These are phyloP conservation scores for Gossypium bickii DNA, from an alignment of 345 rosid genomes.

Conservation along the genomic window DNA sequence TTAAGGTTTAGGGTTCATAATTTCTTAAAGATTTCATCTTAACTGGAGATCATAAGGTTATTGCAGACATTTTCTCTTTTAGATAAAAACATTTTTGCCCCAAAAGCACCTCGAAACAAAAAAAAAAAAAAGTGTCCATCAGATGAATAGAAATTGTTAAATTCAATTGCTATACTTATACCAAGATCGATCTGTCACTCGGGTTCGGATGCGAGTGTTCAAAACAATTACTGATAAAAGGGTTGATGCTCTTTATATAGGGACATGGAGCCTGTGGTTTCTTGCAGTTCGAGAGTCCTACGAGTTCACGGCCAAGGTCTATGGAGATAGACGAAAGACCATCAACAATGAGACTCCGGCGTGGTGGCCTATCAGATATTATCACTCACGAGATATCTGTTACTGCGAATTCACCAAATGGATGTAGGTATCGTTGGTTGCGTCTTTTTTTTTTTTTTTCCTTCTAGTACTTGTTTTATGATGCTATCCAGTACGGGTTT, in stretches of 20 bases:
- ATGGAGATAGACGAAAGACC: neutral
- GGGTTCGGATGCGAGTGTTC: neutral
- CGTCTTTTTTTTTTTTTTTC: neutral
- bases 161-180: too few relatives aligned
- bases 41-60: neutral
- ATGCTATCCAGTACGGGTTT: neutral
- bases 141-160: neutral
- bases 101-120: neutral
- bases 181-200: neutral
- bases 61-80: neutral
- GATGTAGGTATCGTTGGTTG: neutral
- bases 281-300: neutral
- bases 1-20: too few relatives aligned
- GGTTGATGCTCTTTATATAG: neutral
- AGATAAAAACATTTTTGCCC: neutral
- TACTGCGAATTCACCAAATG: neutral
- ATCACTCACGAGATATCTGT: neutral
- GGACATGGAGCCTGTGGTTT: conserved; percentile 11
- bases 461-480: neutral
- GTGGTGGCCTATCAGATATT: neutral
- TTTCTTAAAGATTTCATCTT: neutral
- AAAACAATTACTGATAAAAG: neutral
- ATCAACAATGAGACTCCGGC: neutral
- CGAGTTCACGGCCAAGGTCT: neutral
- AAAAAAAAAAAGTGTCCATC: neutral